These are phyloP conservation scores for Starmerella scarabaei DNA, from an alignment of 805 yeast genomes.

Conservation along the genomic window DNA sequence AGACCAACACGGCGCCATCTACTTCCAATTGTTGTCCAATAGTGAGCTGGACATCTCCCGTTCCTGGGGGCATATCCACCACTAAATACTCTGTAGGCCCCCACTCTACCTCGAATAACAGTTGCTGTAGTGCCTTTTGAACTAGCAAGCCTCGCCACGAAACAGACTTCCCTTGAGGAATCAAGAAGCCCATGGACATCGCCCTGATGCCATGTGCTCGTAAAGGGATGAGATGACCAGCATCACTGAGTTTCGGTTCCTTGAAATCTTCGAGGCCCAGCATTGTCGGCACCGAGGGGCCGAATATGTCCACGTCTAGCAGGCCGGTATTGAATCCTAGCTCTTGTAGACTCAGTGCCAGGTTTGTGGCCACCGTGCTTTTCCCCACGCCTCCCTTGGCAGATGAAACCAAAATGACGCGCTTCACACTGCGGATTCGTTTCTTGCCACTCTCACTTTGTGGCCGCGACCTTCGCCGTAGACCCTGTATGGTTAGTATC, in stretches of 20 bases:
- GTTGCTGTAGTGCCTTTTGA: slow-evolving; percentile 73
- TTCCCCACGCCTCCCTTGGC: slow-evolving; percentile 79
- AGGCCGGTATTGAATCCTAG: slow-evolving; percentile 50
- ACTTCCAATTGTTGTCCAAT: slow-evolving; percentile 65
- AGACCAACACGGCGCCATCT: slow-evolving; percentile 69
- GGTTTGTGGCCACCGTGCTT: slow-evolving; percentile 54
- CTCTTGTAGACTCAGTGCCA: slow-evolving; percentile 48
- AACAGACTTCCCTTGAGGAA: slow-evolving; percentile 49
- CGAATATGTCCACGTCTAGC: slow-evolving; percentile 71
- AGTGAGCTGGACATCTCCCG: slow-evolving; percentile 77
- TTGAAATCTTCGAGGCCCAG: slow-evolving; percentile 43
- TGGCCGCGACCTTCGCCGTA: slow-evolving; percentile 26
- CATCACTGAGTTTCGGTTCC: slow-evolving; percentile 46
- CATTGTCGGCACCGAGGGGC: slow-evolving; percentile 69
- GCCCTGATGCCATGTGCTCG: slow-evolving; percentile 63
- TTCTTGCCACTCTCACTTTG: slow-evolving; percentile 22
- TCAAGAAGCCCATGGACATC: slow-evolving; percentile 82
- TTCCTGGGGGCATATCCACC: slow-evolving; percentile 83
- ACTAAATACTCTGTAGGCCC: slow-evolving; percentile 45
- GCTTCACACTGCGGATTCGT: slow-evolving; percentile 46
- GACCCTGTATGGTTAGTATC: slow-evolving; percentile 29
- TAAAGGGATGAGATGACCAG: slow-evolving; percentile 47
- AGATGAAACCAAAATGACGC: slow-evolving; percentile 53
- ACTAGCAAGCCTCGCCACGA: slow-evolving; percentile 84
- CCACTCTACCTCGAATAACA: slow-evolving; percentile 78